Evolutionary conservation across 1,284 basidiomycete genomes (phyloP), one percentile per base, ranked within the genome.

Genomic region (Vanrija sp.): DNA sequence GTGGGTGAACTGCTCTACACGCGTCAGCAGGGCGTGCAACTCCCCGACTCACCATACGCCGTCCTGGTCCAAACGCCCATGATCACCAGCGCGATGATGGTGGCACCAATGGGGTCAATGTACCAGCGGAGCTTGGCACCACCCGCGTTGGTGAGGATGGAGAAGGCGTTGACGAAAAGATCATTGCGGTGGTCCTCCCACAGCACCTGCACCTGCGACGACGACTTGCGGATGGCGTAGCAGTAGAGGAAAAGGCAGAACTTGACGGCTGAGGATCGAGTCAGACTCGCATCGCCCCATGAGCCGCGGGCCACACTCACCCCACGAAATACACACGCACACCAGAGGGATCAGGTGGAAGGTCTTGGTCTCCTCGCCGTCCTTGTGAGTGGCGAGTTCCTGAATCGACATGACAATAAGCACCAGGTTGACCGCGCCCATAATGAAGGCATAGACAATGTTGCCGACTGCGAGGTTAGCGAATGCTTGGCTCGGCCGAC

Each of bases 161-260:
- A 91, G 84, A 78, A 73, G 8, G 65, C 67, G 54, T 76, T 78
- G 54, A 91, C 85, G 73, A 86, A 91, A 25, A 94, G 73, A 68
- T 95, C 92, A 65, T 95, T 95, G 58, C 91, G 80, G 66, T 97
- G 94, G 70, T 97, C 94, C 73, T 96, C 91, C 89, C 91, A 98
- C 23, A 98, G 82, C 5, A 97, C 86, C 52, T 86, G 84, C 1
- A 98, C 92, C 73, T 98, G 95, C 64, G 88, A 91, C 8, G 88
- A 91, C 60, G 84, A 84, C 42, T 82, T 82, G 42, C 89, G 84
- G 51, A 95, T 81, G 3, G 88, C 83, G 64, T 80, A 85, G 74
- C 92, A 95, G 76, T 94, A 95, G 5, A 93, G 43, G 78, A 96
- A 97, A 42, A 98, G 82, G 0, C 85, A 34, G 43, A 91, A 81